Percentiles rank a stretch among this genome's conserved stretches.
Conservation (phyloP, 331 rosid species). For the Dryas integrifolia region DNA sequence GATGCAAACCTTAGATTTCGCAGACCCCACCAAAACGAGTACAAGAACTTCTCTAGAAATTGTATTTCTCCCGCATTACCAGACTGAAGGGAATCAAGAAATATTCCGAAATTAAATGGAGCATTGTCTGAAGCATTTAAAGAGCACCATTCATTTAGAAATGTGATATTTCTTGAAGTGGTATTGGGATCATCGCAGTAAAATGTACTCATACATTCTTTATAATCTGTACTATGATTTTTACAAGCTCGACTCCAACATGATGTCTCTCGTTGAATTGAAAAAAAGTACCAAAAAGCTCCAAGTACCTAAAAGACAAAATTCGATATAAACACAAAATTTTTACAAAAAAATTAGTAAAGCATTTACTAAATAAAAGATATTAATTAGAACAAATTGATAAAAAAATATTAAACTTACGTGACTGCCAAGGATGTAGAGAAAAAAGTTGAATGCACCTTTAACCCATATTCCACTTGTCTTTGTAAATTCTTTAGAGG, state of each 20-base stretch:
- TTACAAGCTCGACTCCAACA: neutral
- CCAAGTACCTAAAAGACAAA: neutral
- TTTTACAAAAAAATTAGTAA: neutral
- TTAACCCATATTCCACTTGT: slow-evolving; percentile 29
- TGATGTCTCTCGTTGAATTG: neutral
- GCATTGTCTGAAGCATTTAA: neutral
- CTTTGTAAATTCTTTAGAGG: slow-evolving; percentile 13
- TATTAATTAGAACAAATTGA: too few species aligned
- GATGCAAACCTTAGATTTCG: slow-evolving; percentile 6
- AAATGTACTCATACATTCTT: neutral
- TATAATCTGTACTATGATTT: neutral
- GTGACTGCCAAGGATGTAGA: slow-evolving; percentile 38
- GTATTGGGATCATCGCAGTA: neutral
- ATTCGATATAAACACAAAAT: too few species aligned
- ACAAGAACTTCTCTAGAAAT: neutral
- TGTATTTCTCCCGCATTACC: neutral
- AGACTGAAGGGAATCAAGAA: slow-evolving; percentile 8
- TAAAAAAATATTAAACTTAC: slow-evolving; percentile 13
- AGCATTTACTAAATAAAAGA: neutral
- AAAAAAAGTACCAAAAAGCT: neutral
- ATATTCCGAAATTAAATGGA: slow-evolving; percentile 17
- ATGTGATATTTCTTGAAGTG: neutral
- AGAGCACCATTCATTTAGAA: slow-evolving; percentile 9
- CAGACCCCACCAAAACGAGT: slow-evolving; percentile 28
- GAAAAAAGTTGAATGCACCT: slow-evolving; percentile 31